These are phyloP conservation scores for Striga hermonthica DNA, from an alignment of 305 asterid genomes.

Conservation along the genomic window DNA sequence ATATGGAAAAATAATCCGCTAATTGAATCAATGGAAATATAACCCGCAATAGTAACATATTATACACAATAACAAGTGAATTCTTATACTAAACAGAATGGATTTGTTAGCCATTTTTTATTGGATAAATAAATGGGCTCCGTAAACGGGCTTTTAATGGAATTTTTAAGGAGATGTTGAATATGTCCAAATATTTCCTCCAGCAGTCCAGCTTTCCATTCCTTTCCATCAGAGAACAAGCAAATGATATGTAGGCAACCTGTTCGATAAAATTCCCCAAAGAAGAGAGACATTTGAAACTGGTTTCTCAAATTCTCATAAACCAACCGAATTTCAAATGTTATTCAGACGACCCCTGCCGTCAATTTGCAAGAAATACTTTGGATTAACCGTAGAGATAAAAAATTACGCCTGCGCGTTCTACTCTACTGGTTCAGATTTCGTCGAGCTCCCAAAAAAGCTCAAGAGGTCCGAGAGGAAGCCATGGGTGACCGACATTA, in stretches of 20 bases:
- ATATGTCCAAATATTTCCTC: neutral
- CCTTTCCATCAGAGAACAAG: neutral
- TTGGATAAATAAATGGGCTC: neutral
- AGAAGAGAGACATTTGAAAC: slow-evolving; percentile 20
- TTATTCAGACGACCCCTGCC: slow-evolving; percentile 21
- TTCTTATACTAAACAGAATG: too few relatives aligned
- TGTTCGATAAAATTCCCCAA: slow-evolving; percentile 37
- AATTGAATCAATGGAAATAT: too few relatives aligned
- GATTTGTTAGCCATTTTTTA: neutral
- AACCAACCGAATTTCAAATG: slow-evolving; percentile 25
- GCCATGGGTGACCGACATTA: slow-evolving; percentile 59
- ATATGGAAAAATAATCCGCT: too few relatives aligned
- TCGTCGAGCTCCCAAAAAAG: slow-evolving; percentile 40
- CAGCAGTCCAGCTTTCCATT: neutral
- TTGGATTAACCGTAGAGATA: slow-evolving; percentile 1
- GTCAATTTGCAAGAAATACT: slow-evolving; percentile 4
- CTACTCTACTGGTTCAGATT: slow-evolving; percentile 32
- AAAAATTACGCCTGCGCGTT: slow-evolving; percentile 25
- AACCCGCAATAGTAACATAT: too few relatives aligned
- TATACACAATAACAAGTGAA: too few relatives aligned
- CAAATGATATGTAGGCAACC: slow-evolving; percentile 4
- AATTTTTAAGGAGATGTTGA: neutral
- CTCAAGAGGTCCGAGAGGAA: slow-evolving; percentile 50
- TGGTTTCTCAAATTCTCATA: neutral
- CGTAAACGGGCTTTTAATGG: too few relatives aligned